phyloP scores from a whole-genome alignment of 805 yeast species.

The Saccharomyces jurei region DNA sequence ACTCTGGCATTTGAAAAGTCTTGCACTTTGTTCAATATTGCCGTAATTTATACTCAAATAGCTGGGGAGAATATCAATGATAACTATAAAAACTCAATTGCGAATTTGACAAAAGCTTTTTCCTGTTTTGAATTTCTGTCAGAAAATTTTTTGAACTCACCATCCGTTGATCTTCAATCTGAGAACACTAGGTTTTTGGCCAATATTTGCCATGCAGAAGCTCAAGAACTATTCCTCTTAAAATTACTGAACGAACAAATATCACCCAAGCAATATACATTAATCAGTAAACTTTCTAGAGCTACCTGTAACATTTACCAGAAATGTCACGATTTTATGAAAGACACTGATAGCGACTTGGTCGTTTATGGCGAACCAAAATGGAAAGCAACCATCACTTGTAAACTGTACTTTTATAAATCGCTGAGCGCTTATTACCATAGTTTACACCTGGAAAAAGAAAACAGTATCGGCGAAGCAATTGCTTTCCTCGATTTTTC shows the following conservation, averaged over 20 bases:
- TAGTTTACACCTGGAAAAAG: conserved; percentile 45
- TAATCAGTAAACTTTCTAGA: conserved; percentile 68
- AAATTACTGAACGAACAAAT: conserved; percentile 40
- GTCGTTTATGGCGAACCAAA: conserved; percentile 34
- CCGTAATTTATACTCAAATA: conserved; percentile 47
- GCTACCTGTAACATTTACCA: conserved; percentile 51
- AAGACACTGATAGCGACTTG: conserved; percentile 29
- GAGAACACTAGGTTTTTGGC: conserved; percentile 58
- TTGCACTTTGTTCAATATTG: conserved; percentile 70
- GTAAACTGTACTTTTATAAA: conserved; percentile 48
- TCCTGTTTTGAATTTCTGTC: conserved; percentile 66
- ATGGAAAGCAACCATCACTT: conserved; percentile 46
- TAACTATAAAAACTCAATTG: conserved; percentile 51
- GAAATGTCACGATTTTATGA: conserved; percentile 40
- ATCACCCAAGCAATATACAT: conserved; percentile 47
- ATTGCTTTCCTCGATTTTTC: conserved; percentile 57
- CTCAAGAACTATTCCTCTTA: conserved; percentile 74
- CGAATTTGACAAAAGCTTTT: conserved; percentile 62
- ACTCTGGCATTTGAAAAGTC: conserved; percentile 89
- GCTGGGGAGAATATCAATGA: conserved; percentile 34
- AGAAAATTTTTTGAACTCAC: conserved; percentile 83
- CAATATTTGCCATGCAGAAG: conserved; percentile 71
- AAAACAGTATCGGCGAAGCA: conserved; percentile 64
- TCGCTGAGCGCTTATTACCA: conserved; percentile 56
- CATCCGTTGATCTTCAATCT: conserved; percentile 67